These are phyloP conservation scores for Penicillium occitanis DNA, from an alignment of 2,329 filamentous ascomycete species.

Conservation along the genomic window DNA sequence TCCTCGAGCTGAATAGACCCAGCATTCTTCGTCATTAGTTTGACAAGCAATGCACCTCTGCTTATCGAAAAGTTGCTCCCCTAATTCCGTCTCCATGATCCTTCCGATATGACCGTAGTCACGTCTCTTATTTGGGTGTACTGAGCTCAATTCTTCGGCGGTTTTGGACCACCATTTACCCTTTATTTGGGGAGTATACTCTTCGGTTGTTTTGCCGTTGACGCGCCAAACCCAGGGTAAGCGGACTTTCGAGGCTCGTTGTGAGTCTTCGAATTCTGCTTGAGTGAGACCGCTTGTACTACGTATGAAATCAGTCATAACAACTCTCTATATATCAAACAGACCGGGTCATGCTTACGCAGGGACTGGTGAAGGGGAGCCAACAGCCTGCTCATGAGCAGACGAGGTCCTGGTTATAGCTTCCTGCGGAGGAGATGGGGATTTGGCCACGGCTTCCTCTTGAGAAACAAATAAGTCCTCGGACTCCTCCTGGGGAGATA, in stretches of 20 bases:
- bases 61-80: background rate
- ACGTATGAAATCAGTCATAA: too few species aligned
- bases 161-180: background rate
- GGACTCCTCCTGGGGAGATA: background rate
- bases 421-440: background rate
- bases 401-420: background rate
- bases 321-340: too few species aligned
- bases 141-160: background rate
- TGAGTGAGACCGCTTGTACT: background rate
- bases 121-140: background rate
- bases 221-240: background rate
- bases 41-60: background rate
- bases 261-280: background rate
- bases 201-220: background rate
- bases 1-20: background rate
- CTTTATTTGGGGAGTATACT: background rate
- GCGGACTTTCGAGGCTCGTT: background rate
- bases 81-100: conserved; percentile 3
- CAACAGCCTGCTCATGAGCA: background rate
- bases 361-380: background rate
- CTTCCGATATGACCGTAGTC: conserved; percentile 3
- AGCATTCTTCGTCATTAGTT: background rate
- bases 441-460: background rate
- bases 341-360: too few species aligned
- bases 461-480: background rate